phyloP scores from a whole-genome alignment of 345 rosid species.

The Gossypium arboreum region DNA sequence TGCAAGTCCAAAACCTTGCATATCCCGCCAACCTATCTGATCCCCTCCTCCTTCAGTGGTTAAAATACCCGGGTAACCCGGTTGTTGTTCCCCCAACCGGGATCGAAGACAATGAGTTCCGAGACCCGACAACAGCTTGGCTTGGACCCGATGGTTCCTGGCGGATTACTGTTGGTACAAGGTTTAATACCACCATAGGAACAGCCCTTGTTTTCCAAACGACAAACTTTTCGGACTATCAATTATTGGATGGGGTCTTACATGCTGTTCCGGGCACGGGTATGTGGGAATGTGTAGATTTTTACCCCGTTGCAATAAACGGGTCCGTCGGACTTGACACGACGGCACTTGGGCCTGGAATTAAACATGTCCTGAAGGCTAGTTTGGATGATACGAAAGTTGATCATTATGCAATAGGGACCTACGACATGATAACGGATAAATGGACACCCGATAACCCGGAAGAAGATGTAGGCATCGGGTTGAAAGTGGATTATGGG shows the following conservation, averaged over 20 bases:
- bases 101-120: constrained; percentile 50
- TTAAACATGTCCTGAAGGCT: constrained; percentile 83
- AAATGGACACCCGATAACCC: constrained; percentile 88
- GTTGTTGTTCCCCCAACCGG: constrained; percentile 69
- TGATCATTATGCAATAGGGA: constrained; percentile 80
- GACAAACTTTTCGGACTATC: constrained; percentile 42
- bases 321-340: constrained; percentile 59
- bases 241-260: constrained; percentile 40
- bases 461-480: constrained; percentile 69
- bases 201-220: constrained; percentile 69
- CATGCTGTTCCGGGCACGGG: constrained; percentile 82
- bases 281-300: constrained; percentile 99
- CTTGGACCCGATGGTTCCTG: constrained; percentile 60
- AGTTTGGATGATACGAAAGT: constrained; percentile 72
- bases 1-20: constrained; percentile 88
- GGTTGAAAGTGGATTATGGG: constrained; percentile 76
- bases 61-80: constrained; percentile 70
- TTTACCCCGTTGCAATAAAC: constrained; percentile 69
- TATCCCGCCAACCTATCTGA: constrained; percentile 76
- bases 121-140: constrained; percentile 95
- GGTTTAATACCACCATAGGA: constrained; percentile 52
- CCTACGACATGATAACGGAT: constrained; percentile 49
- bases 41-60: constrained; percentile 83
- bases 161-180: constrained; percentile 70
- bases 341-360: constrained; percentile 55